A percentile compares a stretch with the other conserved stretches of the same genome.
phyloP scores from a whole-genome alignment of 148 eudicot genomes.

The Rhododendron simsii region DNA sequence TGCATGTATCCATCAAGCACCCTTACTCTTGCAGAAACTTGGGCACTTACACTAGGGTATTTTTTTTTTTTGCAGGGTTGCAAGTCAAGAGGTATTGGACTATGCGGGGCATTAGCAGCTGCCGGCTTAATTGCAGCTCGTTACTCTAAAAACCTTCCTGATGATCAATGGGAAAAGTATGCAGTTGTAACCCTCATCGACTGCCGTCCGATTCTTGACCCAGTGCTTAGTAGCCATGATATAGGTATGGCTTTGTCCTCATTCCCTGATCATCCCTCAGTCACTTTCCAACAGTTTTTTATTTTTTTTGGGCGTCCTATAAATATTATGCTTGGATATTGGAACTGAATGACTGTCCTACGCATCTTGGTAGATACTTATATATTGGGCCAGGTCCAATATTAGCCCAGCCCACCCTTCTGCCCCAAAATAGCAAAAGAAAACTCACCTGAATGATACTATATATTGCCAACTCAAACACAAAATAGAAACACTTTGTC shows the following conservation, averaged over 20 bases:
- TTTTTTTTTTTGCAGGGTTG: constrained; percentile 54
- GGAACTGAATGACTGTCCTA: background rate
- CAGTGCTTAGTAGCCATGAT: constrained; percentile 57
- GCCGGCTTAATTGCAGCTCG: constrained; percentile 80
- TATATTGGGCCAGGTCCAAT: background rate
- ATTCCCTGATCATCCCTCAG: background rate
- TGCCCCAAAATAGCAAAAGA: background rate
- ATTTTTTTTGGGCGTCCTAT: background rate
- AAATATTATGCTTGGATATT: background rate
- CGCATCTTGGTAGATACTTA: background rate
- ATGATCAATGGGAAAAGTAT: constrained; percentile 77
- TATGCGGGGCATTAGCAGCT: constrained; percentile 67
- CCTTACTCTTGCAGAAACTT: background rate
- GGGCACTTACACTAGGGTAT: background rate
- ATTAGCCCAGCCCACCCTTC: background rate
- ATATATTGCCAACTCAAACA: background rate
- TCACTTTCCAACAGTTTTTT: background rate
- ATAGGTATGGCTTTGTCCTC: constrained; percentile 40
- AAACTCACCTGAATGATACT: background rate
- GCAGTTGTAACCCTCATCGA: constrained; percentile 69
- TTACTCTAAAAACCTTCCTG: constrained; percentile 45
- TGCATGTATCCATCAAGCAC: background rate
- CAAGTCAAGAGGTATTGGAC: constrained; percentile 56
- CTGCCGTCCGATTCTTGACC: constrained; percentile 77
- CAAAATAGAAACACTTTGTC: background rate